A percentile compares a stretch with the other conserved stretches of the same genome.
Conservation (phyloP, 2,329 filamentous ascomycete species). For the Neofusicoccum laricinum region DNA sequence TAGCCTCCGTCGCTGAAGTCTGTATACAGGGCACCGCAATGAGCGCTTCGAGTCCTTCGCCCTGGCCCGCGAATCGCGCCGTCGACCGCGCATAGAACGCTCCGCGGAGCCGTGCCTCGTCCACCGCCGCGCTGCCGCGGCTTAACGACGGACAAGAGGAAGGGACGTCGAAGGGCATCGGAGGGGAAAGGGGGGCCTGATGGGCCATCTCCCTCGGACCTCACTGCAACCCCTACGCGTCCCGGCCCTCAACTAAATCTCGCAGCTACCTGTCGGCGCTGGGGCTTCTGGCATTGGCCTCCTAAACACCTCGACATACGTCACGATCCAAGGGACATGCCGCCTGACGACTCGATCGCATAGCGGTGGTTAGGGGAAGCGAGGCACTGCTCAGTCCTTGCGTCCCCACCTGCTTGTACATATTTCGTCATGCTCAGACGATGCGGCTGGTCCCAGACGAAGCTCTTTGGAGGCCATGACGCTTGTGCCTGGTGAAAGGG, state of each 20-base stretch:
- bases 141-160: neutral
- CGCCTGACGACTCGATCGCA: conserved; percentile 2
- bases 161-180: neutral
- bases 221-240: neutral
- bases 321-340: conserved; percentile 3
- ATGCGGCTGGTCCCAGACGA: neutral
- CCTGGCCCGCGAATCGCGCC: neutral
- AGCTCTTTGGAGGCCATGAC: neutral
- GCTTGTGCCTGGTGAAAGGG: neutral
- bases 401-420: neutral
- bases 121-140: neutral
- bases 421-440: conserved; percentile 2
- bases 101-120: neutral
- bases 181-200: neutral
- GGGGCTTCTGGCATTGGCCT: neutral
- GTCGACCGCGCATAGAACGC: neutral
- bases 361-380: neutral
- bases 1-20: neutral
- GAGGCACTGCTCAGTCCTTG: neutral
- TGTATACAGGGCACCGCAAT: neutral
- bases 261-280: neutral
- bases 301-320: neutral
- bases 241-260: conserved; percentile 2
- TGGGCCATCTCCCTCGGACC: neutral
- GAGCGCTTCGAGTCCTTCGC: too few species aligned